phyloP scores from a whole-genome alignment of 2,329 filamentous ascomycete species.

The Arthrobotrys entomopaga region DNA sequence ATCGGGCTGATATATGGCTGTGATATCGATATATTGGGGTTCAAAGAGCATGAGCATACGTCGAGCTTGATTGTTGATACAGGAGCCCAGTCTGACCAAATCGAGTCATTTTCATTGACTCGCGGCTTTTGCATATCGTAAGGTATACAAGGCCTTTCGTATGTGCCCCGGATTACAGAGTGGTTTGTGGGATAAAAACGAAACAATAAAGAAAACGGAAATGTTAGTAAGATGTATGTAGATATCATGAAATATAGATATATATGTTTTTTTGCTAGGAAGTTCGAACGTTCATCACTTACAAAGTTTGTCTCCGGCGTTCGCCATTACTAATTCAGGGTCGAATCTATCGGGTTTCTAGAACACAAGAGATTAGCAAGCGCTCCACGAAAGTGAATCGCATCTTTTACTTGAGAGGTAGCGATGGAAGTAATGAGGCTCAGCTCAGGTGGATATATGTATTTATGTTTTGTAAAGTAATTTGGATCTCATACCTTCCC shows the following conservation, averaged over 20 bases:
- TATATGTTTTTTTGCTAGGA: no score
- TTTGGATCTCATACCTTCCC: conserved; percentile 51
- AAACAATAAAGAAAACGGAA: conserved; percentile 64
- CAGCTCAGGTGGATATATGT: no score
- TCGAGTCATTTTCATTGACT: conserved; percentile 64
- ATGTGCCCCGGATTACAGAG: conserved; percentile 72
- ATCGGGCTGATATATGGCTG: neutral
- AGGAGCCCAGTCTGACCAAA: conserved; percentile 67
- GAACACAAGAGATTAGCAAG: neutral
- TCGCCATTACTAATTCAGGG: conserved; percentile 61
- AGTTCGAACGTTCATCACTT: neutral
- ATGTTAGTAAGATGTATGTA: conserved; percentile 24
- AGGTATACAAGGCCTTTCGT: conserved; percentile 71
- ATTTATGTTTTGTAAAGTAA: no score
- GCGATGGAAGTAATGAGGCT: no score
- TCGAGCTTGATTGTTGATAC: conserved; percentile 65
- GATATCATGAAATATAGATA: neutral
- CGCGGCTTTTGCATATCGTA: conserved; percentile 66
- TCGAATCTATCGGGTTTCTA: conserved; percentile 61
- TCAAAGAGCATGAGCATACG: conserved; percentile 61
- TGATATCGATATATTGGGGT: neutral
- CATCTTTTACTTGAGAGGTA: no score
- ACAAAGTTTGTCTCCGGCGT: conserved; percentile 67
- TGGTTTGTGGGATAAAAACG: conserved; percentile 73
- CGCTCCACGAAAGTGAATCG: no score